Evolutionary conservation across 768 basidiomycete species (phyloP), one percentile per base, ranked within the genome.

Genomic region (Phlebiopsis flavidoalba): DNA sequence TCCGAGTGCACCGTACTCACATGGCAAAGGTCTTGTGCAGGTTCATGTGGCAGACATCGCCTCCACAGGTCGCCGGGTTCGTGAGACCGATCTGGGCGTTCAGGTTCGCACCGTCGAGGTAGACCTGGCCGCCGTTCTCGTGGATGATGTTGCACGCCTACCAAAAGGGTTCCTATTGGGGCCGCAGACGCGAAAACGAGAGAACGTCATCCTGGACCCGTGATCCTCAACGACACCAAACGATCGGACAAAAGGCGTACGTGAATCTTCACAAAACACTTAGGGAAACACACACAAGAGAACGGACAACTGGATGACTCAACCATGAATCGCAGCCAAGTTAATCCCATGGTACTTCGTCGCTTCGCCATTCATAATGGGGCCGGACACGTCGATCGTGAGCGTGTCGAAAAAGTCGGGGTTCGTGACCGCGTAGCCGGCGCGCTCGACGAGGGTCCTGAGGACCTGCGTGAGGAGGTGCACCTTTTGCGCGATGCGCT

Each of bases 21-120:
- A 97, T 98, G 7, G 94, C 89, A 71, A 97, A 97, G 1, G 95
- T 96, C 77, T 98, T 99, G 80, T 99, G 97, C 37, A 98, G 79
- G 75, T 99, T 99, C 77, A 98, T 82, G 72, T 99, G 97, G 72
- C 95, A 97, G 43, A 99, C 95, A 73, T 99, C 97, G 57, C 94
- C 96, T 51, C 97, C 97, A 68, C 94, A 96, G n/a, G 83, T 88
- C 0, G 91, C 93, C 37, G 92, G 92, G 70, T 94, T 93, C 33
- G 95, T 97, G 60, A 97, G 71, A 24, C 95, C 94, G 62, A 98
- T 85, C 68, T 97, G 92, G 51, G 94, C 94, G 70, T 97, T 96
- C 63, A 97, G 79, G 71, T 98, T 98, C 48, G 95, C 95, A 64
- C 93, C 93, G 70, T 99, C 97, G 57, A 99, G 81, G 76, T 98